These are phyloP conservation scores for Ascoidea asiatica DNA, from an alignment of 805 yeast species.

Conservation along the genomic window DNA sequence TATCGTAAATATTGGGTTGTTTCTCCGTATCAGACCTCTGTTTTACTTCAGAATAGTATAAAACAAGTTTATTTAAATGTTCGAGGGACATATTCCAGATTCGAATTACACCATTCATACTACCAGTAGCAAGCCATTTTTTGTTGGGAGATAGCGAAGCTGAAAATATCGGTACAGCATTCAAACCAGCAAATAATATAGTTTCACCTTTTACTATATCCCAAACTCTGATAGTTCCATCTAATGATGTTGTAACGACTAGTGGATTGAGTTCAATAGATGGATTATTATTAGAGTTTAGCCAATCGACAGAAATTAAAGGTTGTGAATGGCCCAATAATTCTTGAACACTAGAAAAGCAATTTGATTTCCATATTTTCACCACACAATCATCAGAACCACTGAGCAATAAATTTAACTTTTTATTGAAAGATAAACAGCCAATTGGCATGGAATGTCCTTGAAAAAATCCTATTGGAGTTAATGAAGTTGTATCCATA, in stretches of 20 bases:
- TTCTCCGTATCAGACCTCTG: neutral
- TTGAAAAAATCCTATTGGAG: conserved; percentile 34
- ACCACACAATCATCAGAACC: conserved; percentile 68
- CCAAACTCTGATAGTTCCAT: conserved; percentile 80
- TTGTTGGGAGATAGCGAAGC: conserved; percentile 39
- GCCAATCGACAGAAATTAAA: conserved; percentile 43
- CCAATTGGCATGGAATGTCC: conserved; percentile 61
- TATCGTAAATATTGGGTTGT: conserved; percentile 1
- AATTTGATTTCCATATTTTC: conserved; percentile 63
- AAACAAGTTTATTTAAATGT: neutral
- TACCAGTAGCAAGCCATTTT: conserved; percentile 46
- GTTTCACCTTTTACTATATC: conserved; percentile 63
- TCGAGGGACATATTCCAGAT: conserved; percentile 30
- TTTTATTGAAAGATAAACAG: conserved; percentile 36
- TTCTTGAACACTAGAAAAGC: conserved; percentile 35
- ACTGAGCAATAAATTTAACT: conserved; percentile 46
- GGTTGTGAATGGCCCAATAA: conserved; percentile 45
- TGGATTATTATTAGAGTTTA: conserved; percentile 24
- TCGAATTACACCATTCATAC: conserved; percentile 44
- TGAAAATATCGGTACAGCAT: conserved; percentile 41
- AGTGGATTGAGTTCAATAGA: conserved; percentile 11
- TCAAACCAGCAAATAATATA: conserved; percentile 23
- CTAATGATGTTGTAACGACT: conserved; percentile 58
- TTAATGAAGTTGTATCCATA: conserved; percentile 30
- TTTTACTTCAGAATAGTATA: neutral